A percentile compares a stretch with the other conserved stretches of the same genome.
Evolutionary conservation across 805 yeast genomes (phyloP).

Genomic region (Yarrowia keelungensis): DNA sequence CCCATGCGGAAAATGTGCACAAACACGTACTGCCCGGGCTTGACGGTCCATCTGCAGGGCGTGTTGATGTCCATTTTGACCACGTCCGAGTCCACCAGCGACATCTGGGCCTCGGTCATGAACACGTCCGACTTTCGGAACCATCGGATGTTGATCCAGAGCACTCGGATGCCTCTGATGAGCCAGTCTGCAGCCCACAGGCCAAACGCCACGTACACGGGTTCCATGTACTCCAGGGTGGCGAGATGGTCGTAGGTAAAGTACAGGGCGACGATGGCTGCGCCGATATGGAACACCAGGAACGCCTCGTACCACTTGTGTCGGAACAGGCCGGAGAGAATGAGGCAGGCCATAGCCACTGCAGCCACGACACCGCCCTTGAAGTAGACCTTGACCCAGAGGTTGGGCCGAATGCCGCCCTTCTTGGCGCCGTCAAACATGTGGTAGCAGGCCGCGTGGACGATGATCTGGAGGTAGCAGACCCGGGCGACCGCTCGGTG

Average conservation of each 20-base stretch:
- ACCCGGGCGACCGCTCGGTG: conserved; percentile 66
- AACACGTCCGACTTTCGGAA: conserved; percentile 15
- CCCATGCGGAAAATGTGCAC: conserved; percentile 57
- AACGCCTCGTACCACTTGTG: conserved; percentile 64
- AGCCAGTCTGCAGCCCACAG: conserved; percentile 74
- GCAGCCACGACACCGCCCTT: conserved; percentile 51
- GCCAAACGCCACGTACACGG: conserved; percentile 61
- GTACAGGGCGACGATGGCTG: conserved; percentile 62
- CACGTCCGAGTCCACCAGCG: conserved; percentile 56
- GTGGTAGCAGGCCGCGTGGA: conserved; percentile 61
- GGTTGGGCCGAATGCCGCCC: conserved; percentile 17
- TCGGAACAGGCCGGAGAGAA: conserved; percentile 58
- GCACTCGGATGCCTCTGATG: conserved; percentile 60
- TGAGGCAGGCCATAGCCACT: conserved; percentile 51
- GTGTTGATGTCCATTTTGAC: conserved; percentile 59
- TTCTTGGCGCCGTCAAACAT: conserved; percentile 48
- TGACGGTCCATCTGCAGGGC: conserved; percentile 61
- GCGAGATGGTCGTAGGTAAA: conserved; percentile 64
- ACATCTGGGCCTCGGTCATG: conserved; percentile 50
- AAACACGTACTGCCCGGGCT: conserved; percentile 70
- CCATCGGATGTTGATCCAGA: conserved; percentile 46
- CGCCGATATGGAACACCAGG: conserved; percentile 60
- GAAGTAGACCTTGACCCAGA: conserved; percentile 43
- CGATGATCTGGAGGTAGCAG: conserved; percentile 52
- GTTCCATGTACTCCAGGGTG: conserved; percentile 62